phyloP scores from a whole-genome alignment of 495 filamentous ascomycete species.

The Acidiella bohemica region DNA sequence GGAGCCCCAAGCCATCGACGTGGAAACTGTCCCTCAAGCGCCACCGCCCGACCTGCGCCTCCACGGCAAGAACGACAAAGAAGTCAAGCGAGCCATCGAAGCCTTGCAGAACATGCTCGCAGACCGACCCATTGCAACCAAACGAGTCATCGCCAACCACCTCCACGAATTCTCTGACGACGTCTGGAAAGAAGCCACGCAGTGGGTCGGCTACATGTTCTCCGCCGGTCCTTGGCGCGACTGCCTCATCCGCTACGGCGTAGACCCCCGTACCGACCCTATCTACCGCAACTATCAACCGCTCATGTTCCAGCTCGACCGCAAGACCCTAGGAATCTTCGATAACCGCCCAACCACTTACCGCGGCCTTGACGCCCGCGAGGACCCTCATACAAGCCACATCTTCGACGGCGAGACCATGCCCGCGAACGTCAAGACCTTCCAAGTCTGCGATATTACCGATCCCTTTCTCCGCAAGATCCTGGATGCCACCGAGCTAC shows the following conservation, averaged over 20 bases:
- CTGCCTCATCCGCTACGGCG: conserved; percentile 64
- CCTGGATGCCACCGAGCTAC: conserved; percentile 27
- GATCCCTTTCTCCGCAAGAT: conserved; percentile 54
- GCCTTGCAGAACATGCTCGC: conserved; percentile 48
- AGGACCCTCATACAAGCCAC: conserved; percentile 36
- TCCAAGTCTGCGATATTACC: conserved; percentile 84
- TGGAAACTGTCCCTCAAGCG: conserved; percentile 34
- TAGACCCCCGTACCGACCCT: conserved; percentile 68
- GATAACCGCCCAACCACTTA: background rate
- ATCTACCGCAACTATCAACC: conserved; percentile 74
- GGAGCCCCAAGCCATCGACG: conserved; percentile 50
- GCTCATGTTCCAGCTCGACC: conserved; percentile 57
- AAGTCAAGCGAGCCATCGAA: conserved; percentile 35
- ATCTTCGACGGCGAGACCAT: conserved; percentile 65
- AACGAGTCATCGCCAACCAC: conserved; percentile 60
- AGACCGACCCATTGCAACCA: conserved; percentile 72
- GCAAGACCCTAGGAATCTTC: background rate
- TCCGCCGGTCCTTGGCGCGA: conserved; percentile 82
- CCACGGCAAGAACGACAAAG: background rate
- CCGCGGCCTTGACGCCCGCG: background rate
- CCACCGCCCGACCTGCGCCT: background rate
- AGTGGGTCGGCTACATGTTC: conserved; percentile 80
- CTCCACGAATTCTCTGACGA: conserved; percentile 38
- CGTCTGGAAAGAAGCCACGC: conserved; percentile 48
- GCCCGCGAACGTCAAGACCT: conserved; percentile 54